Conservation (phyloP, 2,329 filamentous ascomycete genomes). For the Colletotrichum liaoningense region DNA sequence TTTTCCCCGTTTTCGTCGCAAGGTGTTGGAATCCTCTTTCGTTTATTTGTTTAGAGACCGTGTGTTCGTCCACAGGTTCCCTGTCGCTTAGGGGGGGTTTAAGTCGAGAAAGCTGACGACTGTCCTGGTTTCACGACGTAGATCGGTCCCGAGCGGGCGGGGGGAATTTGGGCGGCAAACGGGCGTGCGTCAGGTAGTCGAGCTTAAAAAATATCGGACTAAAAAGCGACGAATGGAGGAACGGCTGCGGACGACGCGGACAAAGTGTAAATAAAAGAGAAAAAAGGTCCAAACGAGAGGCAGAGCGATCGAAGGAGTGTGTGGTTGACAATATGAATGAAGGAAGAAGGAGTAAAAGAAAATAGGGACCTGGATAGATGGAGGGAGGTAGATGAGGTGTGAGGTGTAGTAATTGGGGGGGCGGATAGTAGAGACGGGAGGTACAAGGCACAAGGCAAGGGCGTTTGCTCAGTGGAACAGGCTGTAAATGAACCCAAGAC, state of each 20-base stretch:
- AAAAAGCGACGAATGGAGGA: slow-evolving; percentile 18
- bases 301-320: slow-evolving; percentile 13
- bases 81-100: slow-evolving; percentile 8
- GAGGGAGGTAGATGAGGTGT: neutral
- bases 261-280: slow-evolving; percentile 17
- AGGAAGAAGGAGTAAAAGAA: slow-evolving; percentile 15
- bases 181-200: slow-evolving; percentile 24
- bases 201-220: slow-evolving; percentile 26
- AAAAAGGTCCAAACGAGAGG: slow-evolving; percentile 19
- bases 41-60: slow-evolving; percentile 28
- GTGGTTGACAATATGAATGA: slow-evolving; percentile 7
- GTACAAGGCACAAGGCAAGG: neutral
- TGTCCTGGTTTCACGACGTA: slow-evolving; percentile 30
- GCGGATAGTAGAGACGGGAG: neutral
- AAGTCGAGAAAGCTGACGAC: slow-evolving; percentile 23
- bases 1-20: slow-evolving; percentile 7
- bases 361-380: neutral
- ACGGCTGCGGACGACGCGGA: slow-evolving; percentile 12
- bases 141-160: slow-evolving; percentile 31
- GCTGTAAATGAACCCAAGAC: slow-evolving; percentile 23
- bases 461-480: slow-evolving; percentile 14
- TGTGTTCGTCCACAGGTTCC: slow-evolving; percentile 18
- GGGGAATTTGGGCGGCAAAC: slow-evolving; percentile 14
- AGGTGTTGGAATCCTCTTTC: slow-evolving; percentile 4
- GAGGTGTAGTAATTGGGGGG: neutral